Evolutionary conservation across 1,139 yeast species (phyloP), one percentile per base, ranked within the genome.

Genomic region (Hyphopichia burtonii): DNA sequence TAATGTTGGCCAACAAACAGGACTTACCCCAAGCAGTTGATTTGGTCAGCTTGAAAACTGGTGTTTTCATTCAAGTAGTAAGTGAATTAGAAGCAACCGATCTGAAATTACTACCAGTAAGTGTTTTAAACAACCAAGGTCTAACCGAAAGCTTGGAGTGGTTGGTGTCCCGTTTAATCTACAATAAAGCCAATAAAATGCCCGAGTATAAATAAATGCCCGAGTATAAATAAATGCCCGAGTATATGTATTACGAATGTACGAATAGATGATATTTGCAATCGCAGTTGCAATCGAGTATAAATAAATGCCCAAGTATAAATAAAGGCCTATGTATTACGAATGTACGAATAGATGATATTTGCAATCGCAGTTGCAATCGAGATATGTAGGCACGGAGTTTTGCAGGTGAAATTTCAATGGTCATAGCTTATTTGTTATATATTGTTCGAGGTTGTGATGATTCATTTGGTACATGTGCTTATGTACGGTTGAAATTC

Each of bases 1-100:
- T 93, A 41, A 90, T 93, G 96, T 72, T 93, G 58, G 98, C 97
- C 9, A 93, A 93, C 63, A 93, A 93, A 62, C 97, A 90, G 67
- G 99, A 93, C 63, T 71, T 86, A 44, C 90, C 88, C 37, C 72
- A 72, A 41, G 78, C 77, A 17, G 90, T 84, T 41, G 86, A 89
- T 52, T 71, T 91, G 66, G 96, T 52, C 78, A 80, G 67, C 82
- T 86, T 66, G 75, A 93, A 61, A 81, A 91, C 74, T 75, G 94
- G 76, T 64, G 91, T 55, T 74, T 93, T 75, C 80, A 91, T 71
- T 71, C 83, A 61, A 77, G 86, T 58, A 85, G 97, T 45, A 79
- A 86, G 73, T 78, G 74, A 84, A 54, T 68, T 93, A 57, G 88
- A 88, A 53, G 98, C 98, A 0, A 79, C 96, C 30, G 98, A 93